These are phyloP conservation scores for Tricholoma terreum DNA, from an alignment of 768 basidiomycete genomes.

Conservation along the genomic window DNA sequence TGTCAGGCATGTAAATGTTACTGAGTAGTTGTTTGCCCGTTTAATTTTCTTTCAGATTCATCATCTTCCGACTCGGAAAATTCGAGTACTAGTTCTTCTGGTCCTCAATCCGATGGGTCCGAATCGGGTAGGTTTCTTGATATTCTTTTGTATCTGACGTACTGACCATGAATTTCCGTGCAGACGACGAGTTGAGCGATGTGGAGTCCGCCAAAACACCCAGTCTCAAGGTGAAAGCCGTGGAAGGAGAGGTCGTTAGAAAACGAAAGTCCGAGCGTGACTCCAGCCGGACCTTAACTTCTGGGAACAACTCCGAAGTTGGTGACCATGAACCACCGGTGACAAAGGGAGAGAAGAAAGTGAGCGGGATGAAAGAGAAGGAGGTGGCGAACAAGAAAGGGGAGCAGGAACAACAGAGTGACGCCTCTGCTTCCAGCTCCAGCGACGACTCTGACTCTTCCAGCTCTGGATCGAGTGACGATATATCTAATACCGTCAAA, in stretches of 20 bases:
- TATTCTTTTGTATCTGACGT: not conserved
- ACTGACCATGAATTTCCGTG: conserved; percentile 2
- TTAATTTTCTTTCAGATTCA: not conserved
- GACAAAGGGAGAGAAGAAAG: not conserved
- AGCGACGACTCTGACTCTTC: conserved; percentile 18
- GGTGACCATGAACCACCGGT: not conserved
- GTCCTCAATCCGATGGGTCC: conserved; percentile 26
- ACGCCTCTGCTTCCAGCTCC: not conserved
- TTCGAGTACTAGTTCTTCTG: conserved; percentile 28
- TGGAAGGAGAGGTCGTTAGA: conserved; percentile 4
- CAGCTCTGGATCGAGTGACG: not conserved
- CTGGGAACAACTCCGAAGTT: conserved; percentile 12
- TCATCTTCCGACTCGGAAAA: conserved; percentile 18
- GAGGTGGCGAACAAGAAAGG: conserved; percentile 14
- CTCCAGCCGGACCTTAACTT: conserved; percentile 20
- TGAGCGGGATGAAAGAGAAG: conserved; percentile 7
- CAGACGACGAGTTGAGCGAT: conserved; percentile 39
- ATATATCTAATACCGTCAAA: not conserved
- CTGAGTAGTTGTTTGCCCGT: not conserved
- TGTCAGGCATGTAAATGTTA: conserved; percentile 9
- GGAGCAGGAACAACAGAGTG: not conserved
- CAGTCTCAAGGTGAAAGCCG: conserved; percentile 7
- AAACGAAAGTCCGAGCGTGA: conserved; percentile 6
- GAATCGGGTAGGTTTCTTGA: conserved; percentile 23
- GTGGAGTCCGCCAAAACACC: conserved; percentile 7